Evolutionary conservation across 1,139 yeast genomes (phyloP).

Genomic region (Sugiyamaella novakii): DNA sequence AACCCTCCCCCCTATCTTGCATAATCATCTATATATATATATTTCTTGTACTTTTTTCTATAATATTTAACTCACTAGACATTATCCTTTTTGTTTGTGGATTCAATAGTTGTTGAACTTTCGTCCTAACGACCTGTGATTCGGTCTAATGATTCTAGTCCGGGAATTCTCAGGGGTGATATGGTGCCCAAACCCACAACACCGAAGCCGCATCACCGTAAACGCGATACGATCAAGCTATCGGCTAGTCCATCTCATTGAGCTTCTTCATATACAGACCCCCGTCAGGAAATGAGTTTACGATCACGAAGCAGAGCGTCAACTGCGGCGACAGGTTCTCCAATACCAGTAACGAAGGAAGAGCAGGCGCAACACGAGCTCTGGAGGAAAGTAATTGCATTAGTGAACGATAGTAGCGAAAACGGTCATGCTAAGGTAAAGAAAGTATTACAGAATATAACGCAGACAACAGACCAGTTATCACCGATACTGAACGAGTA

Average conservation of each 20-base stretch:
- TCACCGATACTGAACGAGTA: conserved; percentile 13
- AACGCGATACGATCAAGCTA: too few relatives aligned
- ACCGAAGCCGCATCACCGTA: too few relatives aligned
- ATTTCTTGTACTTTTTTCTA: not conserved
- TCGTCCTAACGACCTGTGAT: too few relatives aligned
- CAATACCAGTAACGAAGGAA: conserved; percentile 16
- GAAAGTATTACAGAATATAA: conserved; percentile 16
- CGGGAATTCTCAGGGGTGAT: too few relatives aligned
- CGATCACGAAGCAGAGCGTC: conserved; percentile 22
- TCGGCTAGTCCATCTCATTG: too few relatives aligned
- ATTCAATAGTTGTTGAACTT: too few relatives aligned
- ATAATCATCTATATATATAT: not conserved
- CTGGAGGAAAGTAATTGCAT: conserved; percentile 19
- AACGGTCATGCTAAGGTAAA: conserved; percentile 22
- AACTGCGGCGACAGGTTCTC: conserved; percentile 20
- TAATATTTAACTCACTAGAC: too few relatives aligned
- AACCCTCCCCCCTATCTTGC: conserved; percentile 1
- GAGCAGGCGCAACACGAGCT: conserved; percentile 17
- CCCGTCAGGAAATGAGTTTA: conserved; percentile 14
- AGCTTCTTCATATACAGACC: too few relatives aligned
- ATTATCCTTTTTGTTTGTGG: too few relatives aligned
- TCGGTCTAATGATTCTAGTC: too few relatives aligned
- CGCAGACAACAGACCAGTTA: conserved; percentile 19
- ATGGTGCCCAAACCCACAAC: too few relatives aligned
- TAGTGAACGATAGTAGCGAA: conserved; percentile 18